Conservation (phyloP, 257 asterid species). For the Perilla frutescens region DNA sequence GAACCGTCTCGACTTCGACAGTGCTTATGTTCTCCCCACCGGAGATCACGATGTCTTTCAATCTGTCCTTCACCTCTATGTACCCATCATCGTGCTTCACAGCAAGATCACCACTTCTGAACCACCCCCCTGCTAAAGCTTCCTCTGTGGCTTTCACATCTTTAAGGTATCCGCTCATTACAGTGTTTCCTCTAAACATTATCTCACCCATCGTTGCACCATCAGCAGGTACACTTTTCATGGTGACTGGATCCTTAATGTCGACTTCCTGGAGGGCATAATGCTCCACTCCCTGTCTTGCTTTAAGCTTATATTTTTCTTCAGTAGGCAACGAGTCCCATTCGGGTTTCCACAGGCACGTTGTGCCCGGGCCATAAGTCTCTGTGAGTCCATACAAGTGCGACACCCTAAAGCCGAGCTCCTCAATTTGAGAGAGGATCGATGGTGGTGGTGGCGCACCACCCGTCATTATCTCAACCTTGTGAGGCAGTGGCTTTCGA, state of each 20-base stretch:
- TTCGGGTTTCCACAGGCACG: slow-evolving; percentile 59
- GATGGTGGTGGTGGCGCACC: slow-evolving; percentile 67
- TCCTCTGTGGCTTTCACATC: slow-evolving; percentile 49
- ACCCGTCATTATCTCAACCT: slow-evolving; percentile 57
- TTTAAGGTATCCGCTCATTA: slow-evolving; percentile 63
- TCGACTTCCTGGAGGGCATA: slow-evolving; percentile 55
- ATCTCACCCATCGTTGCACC: slow-evolving; percentile 59
- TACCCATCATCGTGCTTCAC: slow-evolving; percentile 60
- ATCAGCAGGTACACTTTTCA: slow-evolving; percentile 53
- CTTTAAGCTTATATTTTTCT: slow-evolving; percentile 42
- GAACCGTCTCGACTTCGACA: slow-evolving; percentile 50
- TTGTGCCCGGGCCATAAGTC: slow-evolving; percentile 56
- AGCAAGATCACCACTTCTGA: slow-evolving; percentile 56
- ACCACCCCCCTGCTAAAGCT: slow-evolving; percentile 62
- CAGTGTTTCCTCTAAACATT: slow-evolving; percentile 58
- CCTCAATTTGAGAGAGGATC: slow-evolving; percentile 45
- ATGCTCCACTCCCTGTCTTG: slow-evolving; percentile 67
- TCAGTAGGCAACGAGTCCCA: slow-evolving; percentile 53
- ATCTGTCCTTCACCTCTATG: slow-evolving; percentile 54
- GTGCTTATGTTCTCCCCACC: slow-evolving; percentile 62
- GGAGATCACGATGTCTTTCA: slow-evolving; percentile 54
- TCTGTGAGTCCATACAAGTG: slow-evolving; percentile 65
- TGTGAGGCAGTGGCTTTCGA: slow-evolving; percentile 40
- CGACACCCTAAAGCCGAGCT: slow-evolving; percentile 54
- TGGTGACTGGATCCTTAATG: slow-evolving; percentile 42